Base-by-base conservation (phyloP, 2,329 filamentous ascomycete genomes). In the Geoglossum cookeanum region DNA sequence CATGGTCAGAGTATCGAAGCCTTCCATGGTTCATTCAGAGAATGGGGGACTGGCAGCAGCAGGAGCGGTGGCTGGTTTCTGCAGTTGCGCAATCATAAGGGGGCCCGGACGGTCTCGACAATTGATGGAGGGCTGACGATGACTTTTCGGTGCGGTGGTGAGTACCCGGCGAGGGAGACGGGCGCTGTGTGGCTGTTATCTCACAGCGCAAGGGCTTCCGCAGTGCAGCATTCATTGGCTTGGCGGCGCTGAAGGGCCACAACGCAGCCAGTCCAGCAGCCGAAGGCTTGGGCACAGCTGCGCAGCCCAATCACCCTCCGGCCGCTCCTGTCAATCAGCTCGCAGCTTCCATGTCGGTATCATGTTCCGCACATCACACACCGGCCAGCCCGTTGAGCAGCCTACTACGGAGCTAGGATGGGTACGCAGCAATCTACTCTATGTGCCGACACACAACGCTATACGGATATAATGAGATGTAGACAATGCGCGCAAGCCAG, bases 1-100 rank as follows among this genome's bases (percentile, higher is more conserved):
- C 78, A 82, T 80, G 66, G 75, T 73, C 69, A 77, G 75, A 62
- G 76, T 76, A 66, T 80, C 78, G 69, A 77, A 80, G 67, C 76
- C 74, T 65, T 80, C 78, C 49, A 53, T 53, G 30, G 49, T 17
- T 33, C 70, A 72, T 72, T 22, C 49, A 53, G 37, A 9, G 48
- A 42, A 52, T 29, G 27, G 48, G 27, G 15, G 32, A 33, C 48
- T 30, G 32, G 48, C 27, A 13, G 27, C 27, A 30, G 27, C 29
- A 11, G 48, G 15, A 30, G 48, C 29, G 48, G 27, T 22, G 44
- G 44, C 13, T 33, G 29, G 9, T 33, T 13, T 52, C 27, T 33
- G 29, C 9, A 32, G 15, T 33, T n/a, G 29, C 32, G 48, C 48
- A 52, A 32, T 52, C 48, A 52, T 52, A 52, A 52, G 29, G 32